phyloP scores from a whole-genome alignment of 2,329 filamentous ascomycete species.

The Cladosporium sp. region DNA sequence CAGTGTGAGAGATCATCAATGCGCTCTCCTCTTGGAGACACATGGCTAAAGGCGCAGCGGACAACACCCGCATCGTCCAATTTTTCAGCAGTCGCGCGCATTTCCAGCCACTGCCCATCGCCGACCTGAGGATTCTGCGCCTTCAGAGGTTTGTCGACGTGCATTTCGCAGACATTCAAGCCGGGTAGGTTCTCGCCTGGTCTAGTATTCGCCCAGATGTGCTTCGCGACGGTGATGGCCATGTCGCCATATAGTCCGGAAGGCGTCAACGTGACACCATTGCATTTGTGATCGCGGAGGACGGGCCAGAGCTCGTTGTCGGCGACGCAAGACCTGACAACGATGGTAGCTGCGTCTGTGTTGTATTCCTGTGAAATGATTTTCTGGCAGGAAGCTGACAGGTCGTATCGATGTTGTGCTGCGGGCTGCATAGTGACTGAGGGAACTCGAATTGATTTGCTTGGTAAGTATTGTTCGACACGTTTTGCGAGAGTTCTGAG shows the following conservation, averaged over 20 bases:
- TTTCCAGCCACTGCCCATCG: constrained; percentile 31
- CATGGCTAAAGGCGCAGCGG: constrained; percentile 27
- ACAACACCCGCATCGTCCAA: constrained; percentile 11
- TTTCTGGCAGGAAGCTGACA: constrained; percentile 31
- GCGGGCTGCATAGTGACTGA: constrained; percentile 10
- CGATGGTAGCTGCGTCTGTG: constrained; percentile 22
- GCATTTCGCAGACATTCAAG: constrained; percentile 30
- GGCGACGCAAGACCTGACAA: constrained; percentile 30
- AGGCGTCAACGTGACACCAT: constrained; percentile 34
- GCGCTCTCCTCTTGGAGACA: constrained; percentile 27
- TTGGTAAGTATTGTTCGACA: background rate
- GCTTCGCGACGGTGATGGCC: constrained; percentile 31
- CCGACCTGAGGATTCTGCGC: constrained; percentile 24
- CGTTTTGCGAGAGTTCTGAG: background rate
- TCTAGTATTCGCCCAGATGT: constrained; percentile 27
- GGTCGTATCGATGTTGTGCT: constrained; percentile 7
- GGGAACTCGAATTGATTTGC: background rate
- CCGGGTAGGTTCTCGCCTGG: constrained; percentile 22
- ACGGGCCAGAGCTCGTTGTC: constrained; percentile 27
- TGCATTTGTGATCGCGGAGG: constrained; percentile 37
- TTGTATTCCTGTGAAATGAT: constrained; percentile 23
- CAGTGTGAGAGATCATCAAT: constrained; percentile 31
- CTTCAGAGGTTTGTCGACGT: constrained; percentile 32
- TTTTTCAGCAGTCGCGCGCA: constrained; percentile 24
- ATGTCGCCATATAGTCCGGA: constrained; percentile 38